These are phyloP conservation scores for Cyberlindnera suaveolens DNA, from an alignment of 805 yeast genomes.

Conservation along the genomic window DNA sequence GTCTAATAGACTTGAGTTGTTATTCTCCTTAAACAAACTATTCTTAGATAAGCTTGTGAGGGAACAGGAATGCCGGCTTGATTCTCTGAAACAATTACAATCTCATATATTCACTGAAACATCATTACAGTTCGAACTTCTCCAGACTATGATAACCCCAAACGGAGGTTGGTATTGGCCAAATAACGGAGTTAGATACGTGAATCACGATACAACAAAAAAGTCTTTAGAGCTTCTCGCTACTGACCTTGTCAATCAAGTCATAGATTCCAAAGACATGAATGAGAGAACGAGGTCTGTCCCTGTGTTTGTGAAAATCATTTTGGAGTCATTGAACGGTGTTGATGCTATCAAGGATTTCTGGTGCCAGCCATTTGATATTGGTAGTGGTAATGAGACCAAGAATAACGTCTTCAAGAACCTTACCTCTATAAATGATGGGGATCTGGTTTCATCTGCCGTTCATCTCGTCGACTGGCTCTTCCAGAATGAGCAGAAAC, in stretches of 20 bases:
- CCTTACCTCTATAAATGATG: too few relatives aligned
- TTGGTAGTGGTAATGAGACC: constrained; percentile 11
- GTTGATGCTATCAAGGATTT: constrained; percentile 5
- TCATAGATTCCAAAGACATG: constrained; percentile 2
- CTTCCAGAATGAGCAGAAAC: constrained; percentile 5
- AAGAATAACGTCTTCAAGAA: constrained; percentile 4
- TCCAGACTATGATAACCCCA: background rate
- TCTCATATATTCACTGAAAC: constrained; percentile 1
- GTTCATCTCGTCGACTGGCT: constrained; percentile 5
- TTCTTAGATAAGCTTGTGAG: constrained; percentile 8
- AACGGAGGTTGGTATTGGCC: constrained; percentile 24
- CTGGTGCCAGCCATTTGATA: constrained; percentile 16
- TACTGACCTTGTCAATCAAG: constrained; percentile 19
- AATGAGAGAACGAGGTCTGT: constrained; percentile 10
- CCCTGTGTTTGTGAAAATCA: constrained; percentile 14
- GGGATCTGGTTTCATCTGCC: background rate
- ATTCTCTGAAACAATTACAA: constrained; percentile 1
- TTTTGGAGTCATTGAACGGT: constrained; percentile 5
- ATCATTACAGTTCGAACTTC: constrained; percentile 7
- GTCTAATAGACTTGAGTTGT: constrained; percentile 12
- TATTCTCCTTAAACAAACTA: constrained; percentile 6
- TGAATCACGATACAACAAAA: constrained; percentile 3
- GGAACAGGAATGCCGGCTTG: constrained; percentile 2
- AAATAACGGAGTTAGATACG: constrained; percentile 9
- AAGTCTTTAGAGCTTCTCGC: constrained; percentile 12